phyloP scores from a whole-genome alignment of 192 early-diverging fungal genomes.

The Paraglomus occultum region DNA sequence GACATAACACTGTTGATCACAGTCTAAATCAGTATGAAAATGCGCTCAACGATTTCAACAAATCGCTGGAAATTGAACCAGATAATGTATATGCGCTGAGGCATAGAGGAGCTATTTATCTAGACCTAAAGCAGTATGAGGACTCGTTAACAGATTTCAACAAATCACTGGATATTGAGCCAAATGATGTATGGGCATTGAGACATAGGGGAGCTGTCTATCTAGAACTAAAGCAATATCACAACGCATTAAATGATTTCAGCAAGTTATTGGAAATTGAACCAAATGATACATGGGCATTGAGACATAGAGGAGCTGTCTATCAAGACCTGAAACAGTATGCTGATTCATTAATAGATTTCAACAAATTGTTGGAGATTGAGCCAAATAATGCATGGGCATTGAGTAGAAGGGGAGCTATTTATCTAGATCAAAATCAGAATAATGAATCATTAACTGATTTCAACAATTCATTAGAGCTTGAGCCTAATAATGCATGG shows the following conservation, averaged over 20 bases:
- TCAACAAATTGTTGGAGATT: neutral
- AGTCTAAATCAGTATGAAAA: too few species aligned
- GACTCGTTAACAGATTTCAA: conserved; percentile 15
- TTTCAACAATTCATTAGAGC: neutral
- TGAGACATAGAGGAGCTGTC: conserved; percentile 10
- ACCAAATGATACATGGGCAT: conserved; percentile 21
- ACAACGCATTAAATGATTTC: neutral
- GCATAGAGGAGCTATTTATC: conserved; percentile 6
- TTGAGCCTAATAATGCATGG: neutral
- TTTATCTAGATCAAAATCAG: neutral
- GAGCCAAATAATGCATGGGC: conserved; percentile 7
- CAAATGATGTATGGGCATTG: conserved; percentile 19
- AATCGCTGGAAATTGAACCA: conserved; percentile 4
- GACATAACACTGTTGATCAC: too few species aligned
- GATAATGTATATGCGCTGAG: conserved; percentile 1
- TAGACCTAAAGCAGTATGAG: neutral
- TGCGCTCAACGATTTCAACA: conserved; percentile 7
- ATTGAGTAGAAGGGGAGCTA: conserved; percentile 5
- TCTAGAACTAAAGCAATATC: neutral
- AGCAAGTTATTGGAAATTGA: neutral
- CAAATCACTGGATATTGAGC: neutral
- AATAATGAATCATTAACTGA: neutral
- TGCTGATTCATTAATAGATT: neutral
- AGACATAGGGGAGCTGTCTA: conserved; percentile 6
- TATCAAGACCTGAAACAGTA: neutral